These are phyloP conservation scores for Tetrapisispora iriomotensis DNA, from an alignment of 805 yeast genomes.

Conservation along the genomic window DNA sequence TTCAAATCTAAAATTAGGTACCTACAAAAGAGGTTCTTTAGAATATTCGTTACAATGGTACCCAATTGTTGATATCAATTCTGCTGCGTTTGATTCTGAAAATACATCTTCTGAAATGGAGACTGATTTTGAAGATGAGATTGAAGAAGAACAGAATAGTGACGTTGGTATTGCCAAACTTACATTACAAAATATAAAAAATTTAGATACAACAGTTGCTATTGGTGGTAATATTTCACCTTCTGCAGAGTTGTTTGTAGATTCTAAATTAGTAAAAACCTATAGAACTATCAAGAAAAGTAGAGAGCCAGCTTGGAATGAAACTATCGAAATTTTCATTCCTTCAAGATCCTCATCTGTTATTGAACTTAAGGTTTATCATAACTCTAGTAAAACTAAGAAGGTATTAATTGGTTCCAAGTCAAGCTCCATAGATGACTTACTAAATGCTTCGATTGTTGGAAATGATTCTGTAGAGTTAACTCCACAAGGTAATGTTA, in stretches of 20 bases:
- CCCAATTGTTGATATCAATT: conserved; percentile 26
- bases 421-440: conserved; percentile 40
- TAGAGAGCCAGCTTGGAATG: conserved; percentile 68
- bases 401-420: conserved; percentile 45
- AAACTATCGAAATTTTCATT: conserved; percentile 50
- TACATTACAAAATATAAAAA: conserved; percentile 48
- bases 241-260: conserved; percentile 55
- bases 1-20: conserved; percentile 30
- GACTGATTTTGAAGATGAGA: conserved; percentile 8
- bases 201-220: conserved; percentile 45
- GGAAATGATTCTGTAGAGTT: conserved; percentile 40
- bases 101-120: conserved; percentile 12
- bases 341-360: conserved; percentile 49
- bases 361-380: conserved; percentile 44
- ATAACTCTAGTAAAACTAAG: conserved; percentile 41
- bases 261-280: conserved; percentile 43
- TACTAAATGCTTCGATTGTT: conserved; percentile 34
- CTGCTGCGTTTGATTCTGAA: conserved; percentile 6
- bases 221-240: conserved; percentile 42
- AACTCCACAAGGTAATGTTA: conserved; percentile 44
- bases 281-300: conserved; percentile 55
- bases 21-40: conserved; percentile 46
- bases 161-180: conserved; percentile 68
- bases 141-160: conserved; percentile 34
- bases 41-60: conserved; percentile 44